Base-by-base conservation (phyloP, 768 basidiomycete species). In the Clavaria fumosa region DNA sequence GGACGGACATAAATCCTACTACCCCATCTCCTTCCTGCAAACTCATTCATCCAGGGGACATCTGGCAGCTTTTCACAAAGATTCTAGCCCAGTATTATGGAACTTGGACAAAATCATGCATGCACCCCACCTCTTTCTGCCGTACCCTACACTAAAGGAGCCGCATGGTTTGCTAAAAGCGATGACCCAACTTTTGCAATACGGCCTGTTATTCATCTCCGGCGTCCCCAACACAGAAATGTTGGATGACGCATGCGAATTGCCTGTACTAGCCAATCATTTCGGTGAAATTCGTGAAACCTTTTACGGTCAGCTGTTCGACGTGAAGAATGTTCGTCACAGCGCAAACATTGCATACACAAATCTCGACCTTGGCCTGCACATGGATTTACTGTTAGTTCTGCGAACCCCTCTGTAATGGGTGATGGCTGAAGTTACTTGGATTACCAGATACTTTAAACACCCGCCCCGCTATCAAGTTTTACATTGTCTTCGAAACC, bases 271-370 rank as follows among this genome's bases (percentile, higher is more conserved):
- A 2, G 84, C 73, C 2, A 59, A 64, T 19, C 52, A 50, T 17
- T 81, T 96, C 47, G 81, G 86, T 4, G 71, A 84, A 45, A 63
- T 96, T 19, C 64, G 88, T 19, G 61, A 68, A 31, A 97, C 90
- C 6, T 91, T 96, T 54, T 99, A 99, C 47, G 93, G 93, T 0
- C 62, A 67, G 31, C 51, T 79, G 1, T 96, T 89, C 88, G 75
- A 95, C 53, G 91, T 97, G 19, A 72, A 74, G 58, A 84, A 77
- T 43, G 48, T 75, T 27, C 60, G 55, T 28, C 65, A 84, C 39
- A 82, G 82, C 49, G 70, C 65, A 46, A 99, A 99, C 54, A 88
- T 99, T 39, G 93, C 93, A 3, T 96, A 95, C 53, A 99, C 93
- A 9, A 77, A 89, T 53, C 64, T 95, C 18, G 69, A 84, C 46